Base-by-base conservation (phyloP, 1,139 yeast species). In the Hanseniaspora sp. region DNA sequence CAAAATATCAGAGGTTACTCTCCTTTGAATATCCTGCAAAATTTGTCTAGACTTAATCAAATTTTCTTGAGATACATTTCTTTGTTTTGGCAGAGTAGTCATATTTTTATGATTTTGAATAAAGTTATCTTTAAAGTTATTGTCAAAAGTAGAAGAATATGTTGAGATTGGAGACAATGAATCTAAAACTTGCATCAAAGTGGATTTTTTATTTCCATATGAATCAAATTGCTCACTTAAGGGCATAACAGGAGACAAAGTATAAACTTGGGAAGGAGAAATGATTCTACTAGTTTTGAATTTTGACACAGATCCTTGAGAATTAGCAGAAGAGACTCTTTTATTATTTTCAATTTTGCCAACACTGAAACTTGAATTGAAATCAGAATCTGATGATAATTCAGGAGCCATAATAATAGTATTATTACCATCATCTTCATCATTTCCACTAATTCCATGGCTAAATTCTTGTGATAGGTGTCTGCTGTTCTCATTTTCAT, bases 1-100 rank as follows among this genome's bases (percentile, higher is more conserved):
- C 15, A 49, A n/a, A 29, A 49, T 43, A 12, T 49, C 53, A 13
- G 53, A 49, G 3, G 47, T 43, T 1, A 49, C 39, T 38, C 53
- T 49, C 9, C 44, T 39, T 30, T 46, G 45, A 3, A 49, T 29
- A 13, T 37, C 37, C 38, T 46, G 45, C 17, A 49, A 28, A 18
- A 49, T 39, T 17, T 49, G 31, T 49, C 53, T 49, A n/a, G 34
- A 28, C 13, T 28, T 41, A 3, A 39, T 18, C 13, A 39, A 39
- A 17, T 39, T 39, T 17, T 39, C 42, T 2, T 39, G 29, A 17
- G 42, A 15, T 3, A 39, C 12, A 23, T 17, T 39, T 18, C 13
- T 17, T 17, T 39, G 9, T 18, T 33, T 23, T 39, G 43, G n/a
- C 11, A 39, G 1, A 23, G 28, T 1, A 7, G 11, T 39, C n/a